Percentiles rank a stretch among this genome's conserved stretches.
phyloP scores from a whole-genome alignment of 139 green algal genomes.

The Auxenochlorella pyrenoidosa region DNA sequence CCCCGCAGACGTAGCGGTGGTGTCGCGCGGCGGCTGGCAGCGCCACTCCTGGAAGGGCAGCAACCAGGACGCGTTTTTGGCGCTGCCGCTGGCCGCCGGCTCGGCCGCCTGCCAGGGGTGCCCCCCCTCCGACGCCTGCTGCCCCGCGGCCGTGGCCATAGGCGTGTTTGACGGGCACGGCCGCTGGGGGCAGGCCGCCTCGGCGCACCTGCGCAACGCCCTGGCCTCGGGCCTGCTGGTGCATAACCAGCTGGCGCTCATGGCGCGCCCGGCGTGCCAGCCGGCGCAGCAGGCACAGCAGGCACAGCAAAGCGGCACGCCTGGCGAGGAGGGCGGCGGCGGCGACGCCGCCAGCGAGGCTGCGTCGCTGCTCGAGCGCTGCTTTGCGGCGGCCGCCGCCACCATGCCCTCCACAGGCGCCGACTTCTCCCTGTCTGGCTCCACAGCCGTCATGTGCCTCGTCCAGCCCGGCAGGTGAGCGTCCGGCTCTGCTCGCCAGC shows the following conservation, averaged over 20 bases:
- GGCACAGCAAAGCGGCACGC: neutral
- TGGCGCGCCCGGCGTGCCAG: constrained; percentile 13
- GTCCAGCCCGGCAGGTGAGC: constrained; percentile 22
- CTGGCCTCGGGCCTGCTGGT: constrained; percentile 26
- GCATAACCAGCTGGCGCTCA: constrained; percentile 11
- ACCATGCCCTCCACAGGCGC: constrained; percentile 15
- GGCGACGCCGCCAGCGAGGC: neutral
- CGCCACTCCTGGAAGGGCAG: constrained; percentile 41
- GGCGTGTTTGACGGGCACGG: constrained; percentile 63
- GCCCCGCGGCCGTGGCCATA: constrained; percentile 25
- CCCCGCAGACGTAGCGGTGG: constrained; percentile 27
- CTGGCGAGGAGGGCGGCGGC: neutral
- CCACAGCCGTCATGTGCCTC: constrained; percentile 52
- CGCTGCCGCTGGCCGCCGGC: constrained; percentile 22
- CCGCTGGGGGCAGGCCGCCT: constrained; percentile 18
- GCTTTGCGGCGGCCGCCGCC: constrained; percentile 21
- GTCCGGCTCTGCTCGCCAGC: no score
- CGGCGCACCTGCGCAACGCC: constrained; percentile 26
- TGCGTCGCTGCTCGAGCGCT: constrained; percentile 28
- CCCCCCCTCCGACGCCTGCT: neutral
- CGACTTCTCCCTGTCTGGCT: constrained; percentile 47
- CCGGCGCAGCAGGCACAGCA: neutral
- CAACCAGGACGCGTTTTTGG: constrained; percentile 60
- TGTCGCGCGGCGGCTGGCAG: constrained; percentile 39
- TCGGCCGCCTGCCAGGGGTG: neutral